Conservation (phyloP, 768 basidiomycete species). For the Cystofilobasidium bisporidii region DNA sequence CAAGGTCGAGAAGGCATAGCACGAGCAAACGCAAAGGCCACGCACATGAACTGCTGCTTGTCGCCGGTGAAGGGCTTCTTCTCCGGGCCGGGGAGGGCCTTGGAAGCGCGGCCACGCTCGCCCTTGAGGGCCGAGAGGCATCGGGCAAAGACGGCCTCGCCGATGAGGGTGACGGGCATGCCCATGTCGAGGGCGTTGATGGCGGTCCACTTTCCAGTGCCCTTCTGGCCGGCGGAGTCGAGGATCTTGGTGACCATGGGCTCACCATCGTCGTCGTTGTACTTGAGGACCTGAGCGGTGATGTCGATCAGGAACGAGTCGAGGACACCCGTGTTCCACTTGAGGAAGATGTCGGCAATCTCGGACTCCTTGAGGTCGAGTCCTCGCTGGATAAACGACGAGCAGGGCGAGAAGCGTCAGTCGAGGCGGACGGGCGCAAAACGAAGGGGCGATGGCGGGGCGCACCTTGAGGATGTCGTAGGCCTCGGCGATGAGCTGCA, state of each 20-base stretch:
- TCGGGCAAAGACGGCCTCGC: constrained; percentile 98
- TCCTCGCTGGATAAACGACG: no score
- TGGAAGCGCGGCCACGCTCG: constrained; percentile 88
- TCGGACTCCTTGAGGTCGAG: constrained; percentile 76
- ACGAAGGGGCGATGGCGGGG: no score
- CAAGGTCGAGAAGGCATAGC: no score
- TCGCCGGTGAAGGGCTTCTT: constrained; percentile 91
- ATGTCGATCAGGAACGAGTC: constrained; percentile 98
- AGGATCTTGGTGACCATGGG: constrained; percentile 88
- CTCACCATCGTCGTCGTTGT: constrained; percentile 89
- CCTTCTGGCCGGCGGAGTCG: constrained; percentile 95
- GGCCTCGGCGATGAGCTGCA: constrained; percentile 98
- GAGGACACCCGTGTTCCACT: constrained; percentile 90
- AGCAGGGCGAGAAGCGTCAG: no score
- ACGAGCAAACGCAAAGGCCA: no score
- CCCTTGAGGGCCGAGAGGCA: constrained; percentile 95
- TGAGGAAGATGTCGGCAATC: constrained; percentile 86
- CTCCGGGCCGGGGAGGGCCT: constrained; percentile 77
- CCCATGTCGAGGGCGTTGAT: constrained; percentile 81
- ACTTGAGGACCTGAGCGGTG: constrained; percentile 84
- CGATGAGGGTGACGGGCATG: constrained; percentile 83
- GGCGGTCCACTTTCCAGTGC: constrained; percentile 99
- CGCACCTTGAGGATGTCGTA: constrained; percentile 94
- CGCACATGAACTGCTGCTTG: constrained; percentile 77
- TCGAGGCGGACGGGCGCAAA: no score